Evolutionary conservation across 2,329 filamentous ascomycete species (phyloP).

Genomic region (Capronia americana): DNA sequence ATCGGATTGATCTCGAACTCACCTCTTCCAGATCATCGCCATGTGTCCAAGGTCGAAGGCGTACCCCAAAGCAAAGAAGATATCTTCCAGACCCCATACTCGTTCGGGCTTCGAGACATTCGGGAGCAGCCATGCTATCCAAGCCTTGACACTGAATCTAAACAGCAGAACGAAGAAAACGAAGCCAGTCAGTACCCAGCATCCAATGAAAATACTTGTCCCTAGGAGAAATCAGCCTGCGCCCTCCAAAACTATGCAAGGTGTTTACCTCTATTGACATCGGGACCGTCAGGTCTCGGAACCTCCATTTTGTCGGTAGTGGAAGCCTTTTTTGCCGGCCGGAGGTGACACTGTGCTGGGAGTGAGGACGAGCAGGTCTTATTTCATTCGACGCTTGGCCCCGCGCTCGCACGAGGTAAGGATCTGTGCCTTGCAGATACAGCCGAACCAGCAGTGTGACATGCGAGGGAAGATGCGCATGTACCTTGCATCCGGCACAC

Average conservation of each 20-base stretch:
- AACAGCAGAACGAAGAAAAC: conserved; percentile 35
- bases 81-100: conserved; percentile 46
- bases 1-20: neutral
- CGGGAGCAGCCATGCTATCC: conserved; percentile 45
- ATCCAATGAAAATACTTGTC: conserved; percentile 3
- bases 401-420: neutral
- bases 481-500: neutral
- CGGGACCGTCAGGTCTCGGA: conserved; percentile 33
- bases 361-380: neutral
- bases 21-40: conserved; percentile 45
- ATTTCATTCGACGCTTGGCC: neutral
- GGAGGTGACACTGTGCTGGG: neutral
- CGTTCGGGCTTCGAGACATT: conserved; percentile 44
- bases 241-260: neutral
- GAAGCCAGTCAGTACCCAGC: conserved; percentile 34
- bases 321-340: neutral
- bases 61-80: conserved; percentile 44
- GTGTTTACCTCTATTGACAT: conserved; percentile 34
- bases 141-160: conserved; percentile 36
- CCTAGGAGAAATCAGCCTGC: neutral
- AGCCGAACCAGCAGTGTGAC: conserved; percentile 3
- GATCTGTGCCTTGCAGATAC: conserved; percentile 1
- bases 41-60: conserved; percentile 46
- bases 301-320: conserved; percentile 32
- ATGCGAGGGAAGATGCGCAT: neutral